Evolutionary conservation across 176 grass and related monocot genomes (phyloP).

Genomic region (Rhynchospora pubera): DNA sequence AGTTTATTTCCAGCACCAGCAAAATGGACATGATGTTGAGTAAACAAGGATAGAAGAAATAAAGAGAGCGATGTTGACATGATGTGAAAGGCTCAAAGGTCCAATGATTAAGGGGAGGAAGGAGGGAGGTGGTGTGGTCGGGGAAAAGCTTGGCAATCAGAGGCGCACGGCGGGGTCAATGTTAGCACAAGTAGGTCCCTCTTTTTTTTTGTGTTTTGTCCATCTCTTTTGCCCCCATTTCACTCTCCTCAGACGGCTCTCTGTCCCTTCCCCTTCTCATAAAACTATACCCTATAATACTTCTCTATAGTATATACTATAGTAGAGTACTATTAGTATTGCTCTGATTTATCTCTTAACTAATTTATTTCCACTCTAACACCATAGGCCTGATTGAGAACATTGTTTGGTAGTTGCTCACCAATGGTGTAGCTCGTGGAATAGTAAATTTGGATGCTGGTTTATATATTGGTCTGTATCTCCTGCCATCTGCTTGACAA

Average conservation of each 20-base stretch:
- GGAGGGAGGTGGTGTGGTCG: slow-evolving; percentile 15
- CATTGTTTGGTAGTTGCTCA: neutral
- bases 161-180: slow-evolving; percentile 5
- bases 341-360: too few relatives aligned
- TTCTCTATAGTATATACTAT: too few relatives aligned
- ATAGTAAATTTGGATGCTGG: too few relatives aligned
- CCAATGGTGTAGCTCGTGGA: too few relatives aligned
- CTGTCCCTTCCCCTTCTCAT: neutral
- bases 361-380: too few relatives aligned
- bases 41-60: neutral
- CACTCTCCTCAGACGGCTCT: slow-evolving; percentile 7
- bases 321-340: too few relatives aligned
- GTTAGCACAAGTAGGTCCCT: slow-evolving; percentile 1
- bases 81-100: neutral
- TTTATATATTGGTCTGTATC: too few relatives aligned
- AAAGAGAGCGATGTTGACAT: neutral
- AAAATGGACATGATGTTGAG: neutral
- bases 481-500: too few relatives aligned
- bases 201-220: neutral
- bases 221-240: neutral
- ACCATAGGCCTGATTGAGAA: neutral
- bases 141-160: slow-evolving; percentile 8
- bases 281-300: too few relatives aligned
- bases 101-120: slow-evolving; percentile 12
- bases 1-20: neutral